Evolutionary conservation across 1,284 basidiomycete genomes (phyloP).

Genomic region (Heterobasidion annosum): DNA sequence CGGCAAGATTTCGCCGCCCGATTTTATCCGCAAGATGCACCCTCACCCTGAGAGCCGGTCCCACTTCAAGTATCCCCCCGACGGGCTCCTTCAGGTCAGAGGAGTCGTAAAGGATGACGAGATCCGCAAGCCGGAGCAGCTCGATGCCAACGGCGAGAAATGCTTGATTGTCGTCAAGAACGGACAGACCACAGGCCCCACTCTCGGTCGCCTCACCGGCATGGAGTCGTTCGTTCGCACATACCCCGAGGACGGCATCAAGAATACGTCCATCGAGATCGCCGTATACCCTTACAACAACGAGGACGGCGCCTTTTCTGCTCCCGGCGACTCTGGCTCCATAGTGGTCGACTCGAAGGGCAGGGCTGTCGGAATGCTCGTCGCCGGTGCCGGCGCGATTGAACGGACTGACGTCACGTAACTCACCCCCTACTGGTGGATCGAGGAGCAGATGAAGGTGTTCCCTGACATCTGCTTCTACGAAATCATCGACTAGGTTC

Average conservation of each 20-base stretch:
- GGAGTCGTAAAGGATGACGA: constrained; percentile 14
- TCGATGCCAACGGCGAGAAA: constrained; percentile 15
- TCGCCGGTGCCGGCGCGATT: constrained; percentile 10
- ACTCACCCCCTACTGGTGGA: constrained; percentile 10
- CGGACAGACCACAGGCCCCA: constrained; percentile 18
- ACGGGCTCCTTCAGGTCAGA: constrained; percentile 19
- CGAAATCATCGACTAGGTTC: constrained; percentile 2
- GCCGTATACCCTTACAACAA: constrained; percentile 11
- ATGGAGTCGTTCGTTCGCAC: constrained; percentile 12
- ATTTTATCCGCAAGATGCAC: not conserved
- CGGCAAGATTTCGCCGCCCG: not conserved
- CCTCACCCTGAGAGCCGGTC: not conserved
- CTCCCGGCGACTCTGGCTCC: constrained; percentile 15
- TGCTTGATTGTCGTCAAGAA: constrained; percentile 20
- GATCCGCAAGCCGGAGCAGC: constrained; percentile 16
- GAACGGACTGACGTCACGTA: constrained; percentile 10
- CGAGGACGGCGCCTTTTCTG: constrained; percentile 13
- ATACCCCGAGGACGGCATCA: constrained; percentile 6
- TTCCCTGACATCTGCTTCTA: constrained; percentile 9
- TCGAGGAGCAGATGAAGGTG: constrained; percentile 8
- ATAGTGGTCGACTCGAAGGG: constrained; percentile 11
- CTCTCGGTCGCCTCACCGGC: constrained; percentile 17
- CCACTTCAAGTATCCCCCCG: constrained; percentile 13
- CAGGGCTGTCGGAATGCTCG: constrained; percentile 11
- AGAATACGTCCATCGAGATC: constrained; percentile 10